Base-by-base conservation (phyloP, 2,329 filamentous ascomycete genomes). In the Paecilomyces sp. region DNA sequence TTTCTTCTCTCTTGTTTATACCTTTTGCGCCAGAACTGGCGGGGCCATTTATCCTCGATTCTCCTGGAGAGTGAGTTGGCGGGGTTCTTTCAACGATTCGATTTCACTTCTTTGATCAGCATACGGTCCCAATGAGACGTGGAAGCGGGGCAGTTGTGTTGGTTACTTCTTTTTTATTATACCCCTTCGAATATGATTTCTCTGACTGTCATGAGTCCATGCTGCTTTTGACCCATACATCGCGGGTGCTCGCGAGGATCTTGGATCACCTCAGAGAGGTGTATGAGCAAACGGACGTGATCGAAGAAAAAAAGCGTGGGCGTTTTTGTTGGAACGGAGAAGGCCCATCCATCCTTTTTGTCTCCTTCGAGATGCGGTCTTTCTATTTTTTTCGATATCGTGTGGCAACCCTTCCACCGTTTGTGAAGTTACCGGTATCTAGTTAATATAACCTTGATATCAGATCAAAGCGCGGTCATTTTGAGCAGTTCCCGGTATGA, bases 151-250 rank as follows among this genome's bases (percentile, higher is more conserved):
- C 60, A 50, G 56, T 54, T 62, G 60, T 62, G 64, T 62, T 62
- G 66, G 67, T 64, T 64, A 55, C 63, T 65, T 65, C 63, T 54
- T 41, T 41, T 56, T 61, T 53, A 56, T 57, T 61, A 33, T 50
- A 51, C 67, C 65, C 57, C 58, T 51, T 61, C 61, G 59, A 41
- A 25, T 57, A 71, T 60, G 64, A 67, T 56, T 65, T 68, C 65
- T 63, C 64, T 64, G 62, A 67, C 66, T 59, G 57, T 67, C 63
- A 74, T 60, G 71, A 74, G 66, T 70, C 70, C 64, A 73, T 65
- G 70, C 64, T 66, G 63, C 60, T 63, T 63, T 62, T 65, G 59
- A 61, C 62, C 63, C 63, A 67, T 62, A 60, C 24, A 52, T 30
- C 33, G 18, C 22, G 59, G 54, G 54, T 28, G 51, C n/a, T 47